phyloP scores from a whole-genome alignment of 1,284 basidiomycete species.

The Moniliella sp. region DNA sequence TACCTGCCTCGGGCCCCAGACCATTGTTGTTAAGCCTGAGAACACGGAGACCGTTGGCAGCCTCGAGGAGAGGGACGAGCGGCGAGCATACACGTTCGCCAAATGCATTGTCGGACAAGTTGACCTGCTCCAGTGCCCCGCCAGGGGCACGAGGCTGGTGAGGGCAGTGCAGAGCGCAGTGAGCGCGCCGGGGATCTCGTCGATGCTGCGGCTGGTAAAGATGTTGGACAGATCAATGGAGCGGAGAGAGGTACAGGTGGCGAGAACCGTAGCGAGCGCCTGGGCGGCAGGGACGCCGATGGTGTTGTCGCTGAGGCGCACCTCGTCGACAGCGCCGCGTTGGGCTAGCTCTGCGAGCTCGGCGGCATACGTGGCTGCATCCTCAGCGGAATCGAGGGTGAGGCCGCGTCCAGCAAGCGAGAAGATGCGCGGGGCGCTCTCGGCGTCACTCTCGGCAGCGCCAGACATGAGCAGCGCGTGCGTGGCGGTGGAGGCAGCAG shows the following conservation, averaged over 20 bases:
- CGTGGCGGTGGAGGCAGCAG: too few relatives aligned
- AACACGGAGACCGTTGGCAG: constrained; percentile 46
- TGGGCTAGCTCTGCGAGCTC: constrained; percentile 45
- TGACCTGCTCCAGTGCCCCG: constrained; percentile 59
- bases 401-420: constrained; percentile 38
- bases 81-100: constrained; percentile 84
- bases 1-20: constrained; percentile 69
- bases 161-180: constrained; percentile 73
- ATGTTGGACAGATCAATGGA: constrained; percentile 85
- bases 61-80: constrained; percentile 53
- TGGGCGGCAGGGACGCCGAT: constrained; percentile 73
- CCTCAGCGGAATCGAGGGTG: constrained; percentile 55
- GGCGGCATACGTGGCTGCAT: constrained; percentile 50
- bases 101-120: constrained; percentile 89
- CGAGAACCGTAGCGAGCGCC: constrained; percentile 39
- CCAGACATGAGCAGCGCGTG: too few relatives aligned
- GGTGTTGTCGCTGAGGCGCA: constrained; percentile 87
- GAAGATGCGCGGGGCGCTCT: too few relatives aligned
- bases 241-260: constrained; percentile 47
- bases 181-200: constrained; percentile 77
- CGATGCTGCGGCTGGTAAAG: constrained; percentile 88
- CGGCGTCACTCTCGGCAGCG: too few relatives aligned
- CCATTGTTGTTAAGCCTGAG: constrained; percentile 93
- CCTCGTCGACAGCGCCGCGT: constrained; percentile 53
- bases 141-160: too few relatives aligned